These are phyloP conservation scores for Castanea sativa DNA, from an alignment of 306 rosid species.

Conservation along the genomic window DNA sequence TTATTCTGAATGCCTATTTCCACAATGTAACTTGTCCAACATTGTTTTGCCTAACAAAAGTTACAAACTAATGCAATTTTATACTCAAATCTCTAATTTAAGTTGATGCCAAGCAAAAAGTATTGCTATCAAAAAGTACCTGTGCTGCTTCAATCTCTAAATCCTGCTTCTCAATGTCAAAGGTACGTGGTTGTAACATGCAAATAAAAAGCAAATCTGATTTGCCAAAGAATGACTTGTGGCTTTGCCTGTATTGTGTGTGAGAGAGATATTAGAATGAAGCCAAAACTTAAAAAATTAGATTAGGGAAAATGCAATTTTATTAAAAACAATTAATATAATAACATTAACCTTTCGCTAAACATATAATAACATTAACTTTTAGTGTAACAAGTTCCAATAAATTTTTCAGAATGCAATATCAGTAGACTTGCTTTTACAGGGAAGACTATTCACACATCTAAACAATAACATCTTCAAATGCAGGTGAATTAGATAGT, in stretches of 20 bases:
- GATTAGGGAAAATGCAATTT: neutral
- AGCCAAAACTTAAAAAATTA: neutral
- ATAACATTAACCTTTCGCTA: neutral
- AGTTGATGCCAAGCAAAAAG: neutral
- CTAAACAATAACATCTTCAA: neutral
- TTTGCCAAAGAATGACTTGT: conserved; percentile 55
- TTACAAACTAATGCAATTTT: neutral
- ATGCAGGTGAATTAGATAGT: neutral
- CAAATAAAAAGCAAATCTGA: conserved; percentile 75
- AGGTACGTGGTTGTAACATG: conserved; percentile 64
- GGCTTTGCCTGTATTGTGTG: conserved; percentile 62
- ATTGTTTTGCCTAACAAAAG: neutral
- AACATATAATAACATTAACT: neutral
- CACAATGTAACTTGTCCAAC: neutral
- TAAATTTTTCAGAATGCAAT: neutral
- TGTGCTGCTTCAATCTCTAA: conserved; percentile 75
- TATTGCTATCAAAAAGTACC: conserved; percentile 33
- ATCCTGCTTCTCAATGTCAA: conserved; percentile 53
- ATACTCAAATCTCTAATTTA: neutral
- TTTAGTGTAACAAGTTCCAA: conserved; percentile 1
- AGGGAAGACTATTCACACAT: neutral
- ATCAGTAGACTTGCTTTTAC: neutral
- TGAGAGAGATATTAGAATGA: neutral
- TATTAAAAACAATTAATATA: neutral
- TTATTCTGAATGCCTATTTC: neutral